Percentiles rank a stretch among this genome's conserved stretches.
Conservation (phyloP, 2,329 filamentous ascomycete genomes). For the Epichloe sp. region DNA sequence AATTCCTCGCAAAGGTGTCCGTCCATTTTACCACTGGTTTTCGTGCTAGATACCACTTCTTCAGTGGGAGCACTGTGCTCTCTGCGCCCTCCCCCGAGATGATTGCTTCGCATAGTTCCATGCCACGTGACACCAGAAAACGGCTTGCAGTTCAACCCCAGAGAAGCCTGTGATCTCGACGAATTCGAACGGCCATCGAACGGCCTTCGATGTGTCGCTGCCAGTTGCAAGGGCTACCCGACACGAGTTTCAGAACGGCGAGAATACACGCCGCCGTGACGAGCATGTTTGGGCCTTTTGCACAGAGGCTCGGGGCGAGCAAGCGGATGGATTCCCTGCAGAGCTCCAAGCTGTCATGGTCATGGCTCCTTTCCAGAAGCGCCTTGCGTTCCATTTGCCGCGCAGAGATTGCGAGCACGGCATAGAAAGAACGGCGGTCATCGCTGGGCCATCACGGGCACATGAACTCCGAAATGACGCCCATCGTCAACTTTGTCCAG, state of each 20-base stretch:
- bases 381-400: constrained; percentile 37
- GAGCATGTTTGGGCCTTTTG: constrained; percentile 31
- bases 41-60: too few relatives aligned
- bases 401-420: constrained; percentile 39
- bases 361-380: constrained; percentile 27
- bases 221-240: too few relatives aligned
- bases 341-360: constrained; percentile 34
- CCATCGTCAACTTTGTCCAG: constrained; percentile 43
- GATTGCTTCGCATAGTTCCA: too few relatives aligned
- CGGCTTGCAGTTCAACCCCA: too few relatives aligned
- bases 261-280: constrained; percentile 34
- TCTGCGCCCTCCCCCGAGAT: too few relatives aligned
- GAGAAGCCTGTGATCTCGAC: too few relatives aligned
- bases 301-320: constrained; percentile 27
- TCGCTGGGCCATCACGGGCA: constrained; percentile 34
- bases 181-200: too few relatives aligned
- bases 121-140: too few relatives aligned
- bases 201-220: too few relatives aligned
- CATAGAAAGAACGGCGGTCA: constrained; percentile 31
- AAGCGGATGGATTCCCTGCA: constrained; percentile 39
- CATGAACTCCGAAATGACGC: constrained; percentile 36
- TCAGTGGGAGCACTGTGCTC: too few relatives aligned
- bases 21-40: too few relatives aligned
- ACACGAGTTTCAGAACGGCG: constrained; percentile 29
- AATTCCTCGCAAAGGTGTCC: too few relatives aligned